Evolutionary conservation across 2,329 filamentous ascomycete genomes (phyloP), one percentile per base, ranked within the genome.

Genomic region (Venturia pyrina): DNA sequence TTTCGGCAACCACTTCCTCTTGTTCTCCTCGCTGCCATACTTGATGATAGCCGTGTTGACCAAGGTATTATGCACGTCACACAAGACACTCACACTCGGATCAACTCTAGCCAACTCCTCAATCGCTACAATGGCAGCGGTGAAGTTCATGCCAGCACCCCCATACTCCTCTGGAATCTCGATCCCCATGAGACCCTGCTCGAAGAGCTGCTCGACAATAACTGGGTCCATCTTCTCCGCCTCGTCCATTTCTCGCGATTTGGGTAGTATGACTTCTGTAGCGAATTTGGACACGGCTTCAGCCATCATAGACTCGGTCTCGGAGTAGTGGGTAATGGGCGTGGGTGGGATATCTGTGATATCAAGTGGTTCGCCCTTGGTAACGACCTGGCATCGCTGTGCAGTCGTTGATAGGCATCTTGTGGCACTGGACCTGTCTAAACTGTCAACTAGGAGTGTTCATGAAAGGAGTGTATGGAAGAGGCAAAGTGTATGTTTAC

Each of bases 101-200:
- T 99, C 95, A 21, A 96, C 90, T 66, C 92, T 86, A 0, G 95
- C 95, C 68, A 99, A 82, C 82, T 99, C 95, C 80, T 99, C 95
- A 72, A 99, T 99, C 37, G 91, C 93, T 57, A 99, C 88, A 74
- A 99, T 96, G 68, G 93, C 93, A 0, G 93, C 82, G 0, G 95
- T 98, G 79, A 99, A 99, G 84, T 97, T 97, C 95, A 99, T 98
- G 71, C 93, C 95, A 0, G 93, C 91, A 68, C 95, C 95, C 68
- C 95, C 95, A 75, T 89, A 99, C 78, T 97, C 93, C 78, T 99
- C 95, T 19, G 95, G 93, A 66, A 99, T 96, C 80, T 99, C 95
- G 69, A 99, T 85, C 68, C 92, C 89, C 95, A 99, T 99, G 62
- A 99, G 82, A 0, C 95, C 95, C 76, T 98, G 93, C 81, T 99